Conservation (phyloP, 2,329 filamentous ascomycete species). For the Diplodia sapinea region DNA sequence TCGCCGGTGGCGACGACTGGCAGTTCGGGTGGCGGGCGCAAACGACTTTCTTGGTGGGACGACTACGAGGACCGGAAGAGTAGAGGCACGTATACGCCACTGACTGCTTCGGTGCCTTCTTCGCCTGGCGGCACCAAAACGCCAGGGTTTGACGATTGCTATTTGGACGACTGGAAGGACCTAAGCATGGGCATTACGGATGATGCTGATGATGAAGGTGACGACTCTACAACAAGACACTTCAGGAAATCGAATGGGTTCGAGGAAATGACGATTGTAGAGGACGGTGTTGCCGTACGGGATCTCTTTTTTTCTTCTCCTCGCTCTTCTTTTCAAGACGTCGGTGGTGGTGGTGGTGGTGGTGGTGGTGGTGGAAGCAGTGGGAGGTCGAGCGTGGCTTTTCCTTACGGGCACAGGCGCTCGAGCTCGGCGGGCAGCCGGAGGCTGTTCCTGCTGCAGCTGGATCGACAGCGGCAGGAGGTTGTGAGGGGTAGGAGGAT, state of each 20-base stretch:
- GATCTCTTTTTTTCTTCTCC: constrained; percentile 18
- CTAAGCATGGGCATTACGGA: constrained; percentile 10
- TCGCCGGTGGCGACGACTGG: constrained; percentile 5
- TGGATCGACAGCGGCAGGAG: constrained; percentile 20
- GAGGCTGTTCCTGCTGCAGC: constrained; percentile 15
- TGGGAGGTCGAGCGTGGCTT: constrained; percentile 12
- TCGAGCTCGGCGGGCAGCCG: constrained; percentile 11
- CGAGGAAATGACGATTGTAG: constrained; percentile 28
- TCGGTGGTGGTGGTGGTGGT: not conserved
- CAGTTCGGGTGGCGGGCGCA: constrained; percentile 26
- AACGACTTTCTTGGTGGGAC: constrained; percentile 31
- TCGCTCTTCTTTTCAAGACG: constrained; percentile 19
- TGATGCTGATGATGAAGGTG: constrained; percentile 23
- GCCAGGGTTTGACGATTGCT: constrained; percentile 20
- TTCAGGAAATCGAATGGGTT: constrained; percentile 22
- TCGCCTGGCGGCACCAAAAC: constrained; percentile 8
- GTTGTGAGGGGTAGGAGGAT: constrained; percentile 11
- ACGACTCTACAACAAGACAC: constrained; percentile 14
- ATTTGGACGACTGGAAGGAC: constrained; percentile 23
- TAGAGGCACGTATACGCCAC: constrained; percentile 18
- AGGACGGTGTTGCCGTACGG: constrained; percentile 22
- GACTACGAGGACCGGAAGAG: constrained; percentile 23
- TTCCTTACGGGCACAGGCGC: constrained; percentile 21
- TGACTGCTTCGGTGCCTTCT: constrained; percentile 21
- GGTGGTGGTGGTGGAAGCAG: not conserved